A percentile compares a stretch with the other conserved stretches of the same genome.
These are phyloP conservation scores for Fusarium bulbicola DNA, from an alignment of 2,329 filamentous ascomycete species.

Conservation along the genomic window DNA sequence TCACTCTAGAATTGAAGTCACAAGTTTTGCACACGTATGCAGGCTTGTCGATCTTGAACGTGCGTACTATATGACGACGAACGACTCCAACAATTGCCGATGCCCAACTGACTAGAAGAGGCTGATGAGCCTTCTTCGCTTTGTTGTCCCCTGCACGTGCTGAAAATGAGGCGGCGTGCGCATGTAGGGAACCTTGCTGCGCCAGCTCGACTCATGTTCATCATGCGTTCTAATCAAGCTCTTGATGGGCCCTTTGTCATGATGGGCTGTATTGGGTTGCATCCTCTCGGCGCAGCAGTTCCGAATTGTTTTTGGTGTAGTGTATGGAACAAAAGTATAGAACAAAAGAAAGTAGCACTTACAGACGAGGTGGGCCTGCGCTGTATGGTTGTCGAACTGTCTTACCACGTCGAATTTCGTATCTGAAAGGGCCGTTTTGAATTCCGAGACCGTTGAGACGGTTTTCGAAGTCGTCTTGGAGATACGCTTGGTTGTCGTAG, in stretches of 20 bases:
- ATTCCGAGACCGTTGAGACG: slow-evolving; percentile 45
- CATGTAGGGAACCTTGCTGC: slow-evolving; percentile 13
- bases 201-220: slow-evolving; percentile 17
- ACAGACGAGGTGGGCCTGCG: slow-evolving; percentile 40
- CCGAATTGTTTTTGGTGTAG: not conserved
- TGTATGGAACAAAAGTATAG: not conserved
- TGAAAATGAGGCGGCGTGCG: not conserved
- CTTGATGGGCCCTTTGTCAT: slow-evolving; percentile 1
- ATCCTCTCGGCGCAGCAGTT: not conserved
- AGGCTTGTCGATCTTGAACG: slow-evolving; percentile 2
- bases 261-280: slow-evolving; percentile 1
- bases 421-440: slow-evolving; percentile 41
- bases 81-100: slow-evolving; percentile 9
- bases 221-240: slow-evolving; percentile 11
- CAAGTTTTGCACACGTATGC: not conserved
- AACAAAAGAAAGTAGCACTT: slow-evolving; percentile 35
- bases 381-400: slow-evolving; percentile 42
- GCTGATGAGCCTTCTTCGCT: slow-evolving; percentile 9
- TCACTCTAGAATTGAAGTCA: not conserved
- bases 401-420: slow-evolving; percentile 47
- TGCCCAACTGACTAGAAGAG: not conserved
- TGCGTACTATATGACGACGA: slow-evolving; percentile 22
- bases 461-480: slow-evolving; percentile 40
- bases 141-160: slow-evolving; percentile 10
- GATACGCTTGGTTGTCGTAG: slow-evolving; percentile 24